Base-by-base conservation (phyloP, 768 basidiomycete genomes). In the Boletus eberwhitei region DNA sequence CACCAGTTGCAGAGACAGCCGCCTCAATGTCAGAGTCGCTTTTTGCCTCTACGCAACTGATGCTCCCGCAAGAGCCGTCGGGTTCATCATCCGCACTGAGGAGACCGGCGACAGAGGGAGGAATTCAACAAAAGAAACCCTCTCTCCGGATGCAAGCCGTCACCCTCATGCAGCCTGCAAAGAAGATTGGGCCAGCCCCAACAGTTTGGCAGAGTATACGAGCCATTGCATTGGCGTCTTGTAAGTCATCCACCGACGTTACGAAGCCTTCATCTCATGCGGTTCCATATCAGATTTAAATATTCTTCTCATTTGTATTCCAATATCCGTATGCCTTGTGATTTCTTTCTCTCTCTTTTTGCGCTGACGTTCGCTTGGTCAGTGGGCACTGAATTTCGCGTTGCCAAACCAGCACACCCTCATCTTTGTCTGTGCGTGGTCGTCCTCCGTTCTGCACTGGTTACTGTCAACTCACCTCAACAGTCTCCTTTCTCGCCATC, bases 401-500 rank as follows among this genome's bases (percentile, higher is more conserved):
- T 55, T 83, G 29, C 75, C 77, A 1, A 53, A 69, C 44, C 71
- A 73, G 55, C 69, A 88, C 62, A 88, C 84, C 8, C 70, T 90
- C 14, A 72, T 90, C 55, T 91, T 91, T 55, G 76, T 90, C 55
- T 86, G 90, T 90, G 63, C 63, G 88, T 77, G 5, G 21, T 17
- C n/a, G 2, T 16, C 19, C 6, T 22, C 32, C 5, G 9, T 40
- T 21, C 14, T 22, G 17, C 17, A 22, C 8, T 2, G n/a, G 37
- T 47, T 34, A 13, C 6, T 35, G 34, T 53, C 8, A 26, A 35
- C 44, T 59, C 12, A 52, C 22, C 26, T 24, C 12, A n/a, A 43
- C 59, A 90, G 87, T 87, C 64, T 83, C 85, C 1, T 91, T 93
- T 66, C 71, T 90, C 40, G 83, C 92, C 9, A 94, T 94, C 54